phyloP scores from a whole-genome alignment of 768 basidiomycete species.

The Mrakia blollopis region DNA sequence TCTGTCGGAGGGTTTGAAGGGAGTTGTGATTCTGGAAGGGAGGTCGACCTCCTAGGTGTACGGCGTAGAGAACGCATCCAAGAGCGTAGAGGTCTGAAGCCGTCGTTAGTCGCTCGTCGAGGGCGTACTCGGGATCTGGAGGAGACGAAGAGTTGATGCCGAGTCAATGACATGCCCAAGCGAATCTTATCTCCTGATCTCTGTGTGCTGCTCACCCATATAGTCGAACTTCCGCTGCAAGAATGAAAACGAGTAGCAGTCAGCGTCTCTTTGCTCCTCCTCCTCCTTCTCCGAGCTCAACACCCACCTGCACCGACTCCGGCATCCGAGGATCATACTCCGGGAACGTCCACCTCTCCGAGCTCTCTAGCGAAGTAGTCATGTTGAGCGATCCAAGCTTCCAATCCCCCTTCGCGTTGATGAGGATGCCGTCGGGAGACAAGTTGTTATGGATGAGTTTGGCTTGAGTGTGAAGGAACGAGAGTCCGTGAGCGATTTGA shows the following conservation, averaged over 20 bases:
- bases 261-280: neutral
- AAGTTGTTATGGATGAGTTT: constrained; percentile 89
- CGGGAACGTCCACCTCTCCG: constrained; percentile 84
- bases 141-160: no score
- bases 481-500: constrained; percentile 57
- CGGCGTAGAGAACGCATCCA: constrained; percentile 83
- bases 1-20: constrained; percentile 43
- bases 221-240: constrained; percentile 93
- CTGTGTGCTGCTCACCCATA: constrained; percentile 46
- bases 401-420: constrained; percentile 97
- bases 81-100: constrained; percentile 77
- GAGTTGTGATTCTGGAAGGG: constrained; percentile 75
- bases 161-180: no score
- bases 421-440: constrained; percentile 75
- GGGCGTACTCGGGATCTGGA: constrained; percentile 79
- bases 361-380: constrained; percentile 49
- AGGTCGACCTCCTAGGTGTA: constrained; percentile 78
- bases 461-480: constrained; percentile 87
- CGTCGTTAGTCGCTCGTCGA: constrained; percentile 80
- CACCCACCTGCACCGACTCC: constrained; percentile 22
- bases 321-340: constrained; percentile 77
- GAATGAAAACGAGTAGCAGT: constrained; percentile 35
- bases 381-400: constrained; percentile 54
- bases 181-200: no score
- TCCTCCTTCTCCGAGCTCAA: neutral